phyloP scores from a whole-genome alignment of 2,329 filamentous ascomycete genomes.

The Ploettnerulaceae sp. region DNA sequence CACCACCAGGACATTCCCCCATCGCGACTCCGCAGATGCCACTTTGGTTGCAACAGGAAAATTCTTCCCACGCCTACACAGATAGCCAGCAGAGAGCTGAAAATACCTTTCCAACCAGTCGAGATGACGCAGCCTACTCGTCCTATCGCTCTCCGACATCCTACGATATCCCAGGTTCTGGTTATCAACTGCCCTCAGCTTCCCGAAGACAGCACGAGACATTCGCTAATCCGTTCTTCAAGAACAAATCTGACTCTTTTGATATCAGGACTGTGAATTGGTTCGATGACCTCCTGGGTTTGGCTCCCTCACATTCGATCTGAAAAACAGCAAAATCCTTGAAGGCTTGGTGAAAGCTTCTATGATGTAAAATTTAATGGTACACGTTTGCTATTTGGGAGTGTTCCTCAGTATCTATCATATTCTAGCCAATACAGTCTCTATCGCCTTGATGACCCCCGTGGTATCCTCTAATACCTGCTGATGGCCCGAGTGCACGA shows the following conservation, averaged over 20 bases:
- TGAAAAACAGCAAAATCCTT: slow-evolving; percentile 3
- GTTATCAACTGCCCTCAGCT: slow-evolving; percentile 1
- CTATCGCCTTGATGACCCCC: slow-evolving; percentile 46
- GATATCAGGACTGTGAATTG: slow-evolving; percentile 21
- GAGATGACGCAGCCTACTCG: background rate
- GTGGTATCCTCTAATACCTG: slow-evolving; percentile 59
- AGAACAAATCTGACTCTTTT: slow-evolving; percentile 17
- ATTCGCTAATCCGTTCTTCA: slow-evolving; percentile 9
- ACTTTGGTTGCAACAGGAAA: slow-evolving; percentile 17
- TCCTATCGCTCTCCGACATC: background rate
- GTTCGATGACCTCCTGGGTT: slow-evolving; percentile 21
- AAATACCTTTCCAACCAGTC: background rate
- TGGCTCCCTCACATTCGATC: slow-evolving; percentile 21
- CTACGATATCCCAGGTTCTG: slow-evolving; percentile 1
- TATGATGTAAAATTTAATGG: too few relatives aligned
- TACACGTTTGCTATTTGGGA: background rate
- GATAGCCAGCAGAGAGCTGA: slow-evolving; percentile 3
- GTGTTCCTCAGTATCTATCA: background rate
- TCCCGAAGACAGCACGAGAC: slow-evolving; percentile 1
- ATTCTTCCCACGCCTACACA: slow-evolving; percentile 13
- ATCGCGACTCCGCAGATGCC: slow-evolving; percentile 15
- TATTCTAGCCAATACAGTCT: slow-evolving; percentile 3
- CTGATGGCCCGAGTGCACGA: slow-evolving; percentile 65
- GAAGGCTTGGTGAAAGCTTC: background rate
- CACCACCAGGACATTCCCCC: slow-evolving; percentile 11